A percentile compares a stretch with the other conserved stretches of the same genome.
These are phyloP conservation scores for Penicillium sp. DNA, from an alignment of 2,329 filamentous ascomycete genomes.

Conservation along the genomic window DNA sequence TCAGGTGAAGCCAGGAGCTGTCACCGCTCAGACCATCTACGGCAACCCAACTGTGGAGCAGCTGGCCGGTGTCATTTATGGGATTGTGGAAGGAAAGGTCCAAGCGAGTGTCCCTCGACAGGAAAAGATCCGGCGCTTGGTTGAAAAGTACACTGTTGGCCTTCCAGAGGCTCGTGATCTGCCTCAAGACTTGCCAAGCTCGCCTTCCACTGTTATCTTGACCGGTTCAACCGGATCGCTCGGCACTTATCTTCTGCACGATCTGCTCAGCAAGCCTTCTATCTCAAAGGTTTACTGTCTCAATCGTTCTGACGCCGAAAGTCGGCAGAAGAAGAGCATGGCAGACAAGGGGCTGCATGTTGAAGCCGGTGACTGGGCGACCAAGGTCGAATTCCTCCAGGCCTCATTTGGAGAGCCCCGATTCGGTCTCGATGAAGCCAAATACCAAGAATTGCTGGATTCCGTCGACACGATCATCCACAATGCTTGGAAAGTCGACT, in stretches of 20 bases:
- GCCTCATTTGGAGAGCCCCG: conserved; percentile 22
- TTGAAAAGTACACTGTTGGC: conserved; percentile 14
- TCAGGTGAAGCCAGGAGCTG: conserved; percentile 3
- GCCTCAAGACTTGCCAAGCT: background rate
- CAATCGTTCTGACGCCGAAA: conserved; percentile 44
- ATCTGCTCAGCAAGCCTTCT: conserved; percentile 29
- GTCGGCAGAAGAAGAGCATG: conserved; percentile 38
- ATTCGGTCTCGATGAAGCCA: conserved; percentile 25
- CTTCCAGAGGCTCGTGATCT: conserved; percentile 6
- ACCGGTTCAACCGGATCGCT: conserved; percentile 50
- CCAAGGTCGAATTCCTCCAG: conserved; percentile 36
- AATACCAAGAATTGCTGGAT: conserved; percentile 23
- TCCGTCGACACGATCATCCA: conserved; percentile 31
- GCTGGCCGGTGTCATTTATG: conserved; percentile 5
- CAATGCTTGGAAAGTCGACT: conserved; percentile 38
- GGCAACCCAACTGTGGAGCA: conserved; percentile 18
- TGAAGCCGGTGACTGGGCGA: conserved; percentile 17
- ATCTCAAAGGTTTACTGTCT: conserved; percentile 47
- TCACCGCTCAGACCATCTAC: conserved; percentile 16
- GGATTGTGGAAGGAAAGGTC: conserved; percentile 8
- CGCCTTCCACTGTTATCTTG: conserved; percentile 31
- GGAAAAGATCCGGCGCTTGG: conserved; percentile 12
- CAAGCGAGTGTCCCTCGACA: conserved; percentile 5
- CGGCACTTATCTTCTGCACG: conserved; percentile 46
- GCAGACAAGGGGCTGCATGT: conserved; percentile 35